Evolutionary conservation across 345 rosid species (phyloP).

Genomic region (Streptanthus diversifolius): DNA sequence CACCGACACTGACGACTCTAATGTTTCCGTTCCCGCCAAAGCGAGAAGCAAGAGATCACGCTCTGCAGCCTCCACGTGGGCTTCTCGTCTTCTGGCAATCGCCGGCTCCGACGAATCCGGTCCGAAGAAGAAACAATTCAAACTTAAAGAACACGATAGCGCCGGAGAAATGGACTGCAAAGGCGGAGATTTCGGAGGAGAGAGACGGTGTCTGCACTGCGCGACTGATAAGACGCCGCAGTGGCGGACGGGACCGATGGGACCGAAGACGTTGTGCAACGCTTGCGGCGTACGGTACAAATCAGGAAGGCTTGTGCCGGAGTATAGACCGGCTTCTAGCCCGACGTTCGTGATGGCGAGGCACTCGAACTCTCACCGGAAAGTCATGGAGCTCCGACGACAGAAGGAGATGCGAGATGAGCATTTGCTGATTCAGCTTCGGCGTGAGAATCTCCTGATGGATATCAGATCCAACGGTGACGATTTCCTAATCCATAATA

Average conservation of each 20-base stretch:
- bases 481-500: slow-evolving; percentile 62
- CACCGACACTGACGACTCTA: slow-evolving; percentile 31
- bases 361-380: slow-evolving; percentile 39
- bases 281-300: slow-evolving; percentile 56
- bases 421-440: slow-evolving; percentile 43
- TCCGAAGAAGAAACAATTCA: slow-evolving; percentile 15
- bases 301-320: slow-evolving; percentile 36
- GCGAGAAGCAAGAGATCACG: slow-evolving; percentile 96
- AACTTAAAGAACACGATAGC: slow-evolving; percentile 37
- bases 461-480: slow-evolving; percentile 65
- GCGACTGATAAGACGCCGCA: slow-evolving; percentile 41
- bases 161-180: slow-evolving; percentile 14
- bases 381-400: slow-evolving; percentile 37
- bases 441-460: slow-evolving; percentile 45
- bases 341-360: slow-evolving; percentile 34
- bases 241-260: slow-evolving; percentile 41
- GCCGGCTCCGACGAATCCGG: slow-evolving; percentile 11
- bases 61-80: slow-evolving; percentile 79
- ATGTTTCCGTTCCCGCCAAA: slow-evolving; percentile 73
- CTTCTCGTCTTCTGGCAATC: slow-evolving; percentile 56
- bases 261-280: slow-evolving; percentile 56
- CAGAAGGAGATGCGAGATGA: slow-evolving; percentile 38
- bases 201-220: slow-evolving; percentile 29
- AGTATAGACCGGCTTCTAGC: slow-evolving; percentile 35
- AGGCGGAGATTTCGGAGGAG: slow-evolving; percentile 33